Base-by-base conservation (phyloP, 2,329 filamentous ascomycete genomes). In the Zymoseptoria pseudotritici region DNA sequence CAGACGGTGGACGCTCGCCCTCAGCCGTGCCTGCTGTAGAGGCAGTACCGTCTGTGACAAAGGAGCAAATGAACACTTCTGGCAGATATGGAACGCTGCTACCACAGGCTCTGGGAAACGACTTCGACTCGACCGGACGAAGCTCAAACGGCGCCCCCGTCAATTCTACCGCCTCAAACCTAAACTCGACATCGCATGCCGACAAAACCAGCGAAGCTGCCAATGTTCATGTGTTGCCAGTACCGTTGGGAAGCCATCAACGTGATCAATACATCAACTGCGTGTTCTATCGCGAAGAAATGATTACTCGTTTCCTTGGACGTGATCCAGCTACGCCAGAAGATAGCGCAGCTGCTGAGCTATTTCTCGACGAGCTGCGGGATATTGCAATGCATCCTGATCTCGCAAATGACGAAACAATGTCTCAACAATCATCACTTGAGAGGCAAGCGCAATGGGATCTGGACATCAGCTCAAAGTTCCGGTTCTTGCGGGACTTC, bases 391-490 rank as follows among this genome's bases (percentile, higher is more conserved):
- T 70, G 57, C 70, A 74, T 58, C 70, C 70, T 0, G 74, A 75
- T 61, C 69, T 76, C 2, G 65, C 71, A 21, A 73, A 73, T 42
- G 58, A 59, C 8, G 71, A 71, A 50, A 67, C 71, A 0, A 54
- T 69, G 10, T 70, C 69, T 0, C 71, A 71, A 57, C 65, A 66
- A 22, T 63, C 68, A 1, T 62, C 60, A 21, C 65, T 65, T 6
- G 61, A 65, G 13, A 55, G 63, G 20, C 69, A 73, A 52, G 71
- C 70, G 1, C 61, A 70, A 42, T 75, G 73, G 73, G 70, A 72
- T 46, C 61, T 68, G 13, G 63, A 67, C 17, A 70, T 67, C 58
- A 75, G 74, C 50, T 63, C 67, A 5, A 76, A 76, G 57, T 76
- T 76, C 55, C 62, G 63, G 3, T 76, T 76, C 56, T 55, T 76